Evolutionary conservation across 176 grass and related monocot genomes (phyloP).

Genomic region (Carex pumila): DNA sequence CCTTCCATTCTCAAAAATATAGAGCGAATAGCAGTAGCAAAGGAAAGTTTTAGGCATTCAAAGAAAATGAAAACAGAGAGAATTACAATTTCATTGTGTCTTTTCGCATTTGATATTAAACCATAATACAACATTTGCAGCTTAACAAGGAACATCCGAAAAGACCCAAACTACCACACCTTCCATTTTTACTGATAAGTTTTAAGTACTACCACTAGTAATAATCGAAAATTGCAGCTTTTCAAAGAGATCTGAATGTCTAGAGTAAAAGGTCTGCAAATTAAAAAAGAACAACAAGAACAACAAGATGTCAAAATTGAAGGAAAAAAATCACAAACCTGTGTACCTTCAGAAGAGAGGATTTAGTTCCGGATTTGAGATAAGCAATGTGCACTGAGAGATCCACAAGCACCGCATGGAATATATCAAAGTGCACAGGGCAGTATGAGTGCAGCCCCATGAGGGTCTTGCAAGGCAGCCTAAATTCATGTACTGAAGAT

Average conservation of each 20-base stretch:
- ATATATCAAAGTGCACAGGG: slow-evolving; percentile 87
- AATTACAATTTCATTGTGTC: background rate
- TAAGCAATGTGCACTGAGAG: slow-evolving; percentile 71
- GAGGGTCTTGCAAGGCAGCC: slow-evolving; percentile 73
- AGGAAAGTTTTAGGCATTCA: background rate
- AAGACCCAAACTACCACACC: background rate
- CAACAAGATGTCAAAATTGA: background rate
- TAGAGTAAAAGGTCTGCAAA: background rate
- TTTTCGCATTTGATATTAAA: background rate
- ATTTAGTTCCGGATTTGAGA: slow-evolving; percentile 60
- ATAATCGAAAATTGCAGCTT: background rate
- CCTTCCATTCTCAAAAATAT: background rate
- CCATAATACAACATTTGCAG: background rate
- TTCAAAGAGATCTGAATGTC: background rate
- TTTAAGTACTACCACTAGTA: background rate
- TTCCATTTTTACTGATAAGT: background rate
- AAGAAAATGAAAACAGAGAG: background rate
- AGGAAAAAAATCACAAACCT: slow-evolving; percentile 53
- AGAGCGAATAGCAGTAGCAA: background rate
- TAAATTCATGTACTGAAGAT: slow-evolving; percentile 74
- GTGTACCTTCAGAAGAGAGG: slow-evolving; percentile 53
- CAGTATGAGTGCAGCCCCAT: slow-evolving; percentile 83
- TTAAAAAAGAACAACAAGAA: background rate
- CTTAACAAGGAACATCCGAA: background rate
- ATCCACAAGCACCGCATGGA: slow-evolving; percentile 83